Percentiles rank a stretch among this genome's conserved stretches.
Evolutionary conservation across 2,329 filamentous ascomycete genomes (phyloP).

Genomic region (Rosellinia necatrix): DNA sequence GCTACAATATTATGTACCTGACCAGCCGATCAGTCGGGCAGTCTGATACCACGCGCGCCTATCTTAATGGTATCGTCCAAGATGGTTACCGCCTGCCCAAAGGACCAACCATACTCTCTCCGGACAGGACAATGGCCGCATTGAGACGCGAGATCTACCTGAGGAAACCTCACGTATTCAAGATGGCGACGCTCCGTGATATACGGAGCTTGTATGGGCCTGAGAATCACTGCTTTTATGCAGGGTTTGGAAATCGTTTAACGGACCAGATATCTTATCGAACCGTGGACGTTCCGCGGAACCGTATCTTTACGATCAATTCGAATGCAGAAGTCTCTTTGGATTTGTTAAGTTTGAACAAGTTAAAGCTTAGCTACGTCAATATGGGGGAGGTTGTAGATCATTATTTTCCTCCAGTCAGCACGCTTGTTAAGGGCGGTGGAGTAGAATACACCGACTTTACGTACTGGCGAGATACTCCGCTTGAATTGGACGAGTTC

Average conservation of each 20-base stretch:
- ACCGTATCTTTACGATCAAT: constrained; percentile 97
- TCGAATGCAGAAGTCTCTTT: constrained; percentile 94
- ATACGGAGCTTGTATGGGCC: constrained; percentile 86
- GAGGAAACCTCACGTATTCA: constrained; percentile 97
- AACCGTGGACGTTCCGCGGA: constrained; percentile 92
- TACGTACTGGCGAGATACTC: constrained; percentile 89
- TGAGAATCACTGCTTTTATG: constrained; percentile 85
- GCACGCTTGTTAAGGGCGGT: constrained; percentile 82
- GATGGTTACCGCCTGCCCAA: constrained; percentile 84
- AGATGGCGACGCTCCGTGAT: constrained; percentile 96
- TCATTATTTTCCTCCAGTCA: constrained; percentile 95
- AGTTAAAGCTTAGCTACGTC: constrained; percentile 94
- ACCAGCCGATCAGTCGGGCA: constrained; percentile 93
- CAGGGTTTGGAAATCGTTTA: constrained; percentile 93
- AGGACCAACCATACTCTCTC: constrained; percentile 92
- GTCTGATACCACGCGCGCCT: constrained; percentile 86
- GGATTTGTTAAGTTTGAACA: constrained; percentile 87
- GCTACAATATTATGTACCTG: constrained; percentile 98
- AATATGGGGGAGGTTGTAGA: constrained; percentile 97
- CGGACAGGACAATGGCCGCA: constrained; percentile 92
- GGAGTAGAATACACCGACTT: constrained; percentile 98
- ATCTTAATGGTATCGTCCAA: constrained; percentile 86
- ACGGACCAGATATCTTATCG: constrained; percentile 97
- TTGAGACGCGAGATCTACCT: constrained; percentile 91
- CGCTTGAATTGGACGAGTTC: constrained; percentile 85